Base-by-base conservation (phyloP, 2,329 filamentous ascomycete species). In the Aspergillus brasiliensis region DNA sequence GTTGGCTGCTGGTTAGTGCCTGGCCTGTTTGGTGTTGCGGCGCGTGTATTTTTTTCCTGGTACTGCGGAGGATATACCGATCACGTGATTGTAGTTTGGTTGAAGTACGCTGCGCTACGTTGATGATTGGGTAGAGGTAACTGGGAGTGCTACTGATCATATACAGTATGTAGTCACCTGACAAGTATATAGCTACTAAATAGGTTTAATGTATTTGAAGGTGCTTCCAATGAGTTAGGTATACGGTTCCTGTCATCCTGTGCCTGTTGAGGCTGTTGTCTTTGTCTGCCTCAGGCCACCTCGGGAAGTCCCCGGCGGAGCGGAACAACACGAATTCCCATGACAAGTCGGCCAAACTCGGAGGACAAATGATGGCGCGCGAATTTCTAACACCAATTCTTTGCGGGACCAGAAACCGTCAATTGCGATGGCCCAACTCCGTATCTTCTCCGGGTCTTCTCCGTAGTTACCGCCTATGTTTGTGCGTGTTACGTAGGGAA, bases 321-420 rank as follows among this genome's bases (percentile, higher is more conserved):
- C 56, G 54, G 56, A 40, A 57, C 60, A 64, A 64, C 51, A 49
- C 40, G 57, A 25, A 34, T 23, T 46, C 37, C 40, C 40, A 23
- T n/a, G 23, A 42, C 52, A 25, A 55, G 37, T 57, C 48, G 31
- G 58, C 17, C 56, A 44, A 42, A 60, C 42, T 55, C 42, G 40
- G 44, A 46, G 55, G 48, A 58, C 65, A 61, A 66, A 66, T 66
- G 44, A 49, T 55, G 57, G 54, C 3, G 28, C 56, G 44, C 27
- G 56, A 31, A 67, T 62, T 62, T 62, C 25, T 7, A 55, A 55
- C 40, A 17, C 11, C 28, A 17, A 5, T 23, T 28, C 40, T 28
- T 46, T 34, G 31, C 47, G 58, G 51, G 19, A 34, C 38, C 56
- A 23, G 25, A 34, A 48, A 48, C 47, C 44, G 40, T 19, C 51